Evolutionary conservation across 352 stramenopile species (phyloP), one percentile per base, ranked within the genome.

Genomic region (Pythium dissimile): DNA sequence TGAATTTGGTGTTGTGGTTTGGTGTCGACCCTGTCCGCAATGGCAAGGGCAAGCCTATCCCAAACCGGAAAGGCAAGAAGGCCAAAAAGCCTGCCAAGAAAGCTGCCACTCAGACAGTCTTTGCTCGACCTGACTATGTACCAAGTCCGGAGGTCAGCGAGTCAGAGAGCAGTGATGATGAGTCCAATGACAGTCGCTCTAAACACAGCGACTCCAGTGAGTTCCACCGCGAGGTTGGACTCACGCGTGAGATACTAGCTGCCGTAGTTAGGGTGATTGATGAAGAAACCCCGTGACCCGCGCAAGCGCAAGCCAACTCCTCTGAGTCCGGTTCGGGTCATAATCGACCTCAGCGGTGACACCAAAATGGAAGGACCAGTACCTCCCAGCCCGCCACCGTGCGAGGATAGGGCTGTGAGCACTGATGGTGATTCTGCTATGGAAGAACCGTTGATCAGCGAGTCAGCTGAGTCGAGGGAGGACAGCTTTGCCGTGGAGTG

Each of bases 131-230:
- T 16, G 3, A 26, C 38, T 27, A 49, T n/a, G 42, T 35, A 2
- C 23, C 42, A 13, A 49, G 42, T 11, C 26, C 42, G 7, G 42
- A 49, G 26, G 42, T 49, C 24, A 21, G 5, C 5, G 23, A 30
- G 20, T 27, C 3, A 8, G 41, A 48, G 41, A 32, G 21, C 21
- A 28, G 39, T 30, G 39, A 31, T 23, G 10, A 30, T 49, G 42
- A 49, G 42, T 35, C 24, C 28, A 28, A 37, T 15, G 9, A 24
- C 10, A 27, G 3, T n/a, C 16, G 9, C 27, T 39, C 44, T 26
- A 26, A 51, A n/a, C 44, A 51, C 16, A 51, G 44, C 28, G 44
- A 51, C 44, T 28, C 39, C 27, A 21, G 4, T 51, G 44, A 51
- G n/a, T 39, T 31, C 21, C 18, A 27, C 26, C 44, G 28, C 7